phyloP scores from a whole-genome alignment of 2,329 filamentous ascomycete species.

The Zasmidium angulare region DNA sequence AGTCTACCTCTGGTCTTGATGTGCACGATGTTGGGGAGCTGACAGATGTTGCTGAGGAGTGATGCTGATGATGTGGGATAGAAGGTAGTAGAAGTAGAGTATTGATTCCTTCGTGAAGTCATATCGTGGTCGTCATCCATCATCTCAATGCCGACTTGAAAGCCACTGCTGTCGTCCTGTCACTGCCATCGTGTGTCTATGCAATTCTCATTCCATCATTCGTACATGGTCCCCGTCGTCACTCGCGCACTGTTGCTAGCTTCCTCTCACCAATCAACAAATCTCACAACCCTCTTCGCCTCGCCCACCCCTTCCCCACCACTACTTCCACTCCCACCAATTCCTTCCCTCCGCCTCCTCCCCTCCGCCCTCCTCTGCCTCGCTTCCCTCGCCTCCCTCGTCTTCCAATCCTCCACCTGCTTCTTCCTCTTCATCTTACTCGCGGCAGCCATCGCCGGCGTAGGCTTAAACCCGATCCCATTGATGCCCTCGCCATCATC shows the following conservation, averaged over 20 bases:
- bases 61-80: neutral
- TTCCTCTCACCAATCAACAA: constrained; percentile 3
- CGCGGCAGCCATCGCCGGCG: constrained; percentile 58
- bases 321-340: constrained; percentile 4
- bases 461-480: constrained; percentile 63
- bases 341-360: constrained; percentile 34
- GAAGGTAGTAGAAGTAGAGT: neutral
- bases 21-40: neutral
- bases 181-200: neutral
- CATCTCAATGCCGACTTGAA: too few relatives aligned
- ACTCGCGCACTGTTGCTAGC: neutral
- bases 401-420: constrained; percentile 61
- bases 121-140: too few relatives aligned
- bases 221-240: neutral
- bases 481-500: constrained; percentile 66
- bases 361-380: constrained; percentile 57
- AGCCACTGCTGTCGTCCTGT: too few relatives aligned
- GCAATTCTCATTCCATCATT: neutral
- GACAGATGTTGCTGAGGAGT: constrained; percentile 1
- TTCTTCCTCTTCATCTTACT: constrained; percentile 57
- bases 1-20: neutral
- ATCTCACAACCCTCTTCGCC: constrained; percentile 17
- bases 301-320: constrained; percentile 9
- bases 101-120: neutral
- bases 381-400: constrained; percentile 59